These are phyloP conservation scores for Phytophthora fragariaefolia DNA, from an alignment of 352 stramenopile species.

Conservation along the genomic window DNA sequence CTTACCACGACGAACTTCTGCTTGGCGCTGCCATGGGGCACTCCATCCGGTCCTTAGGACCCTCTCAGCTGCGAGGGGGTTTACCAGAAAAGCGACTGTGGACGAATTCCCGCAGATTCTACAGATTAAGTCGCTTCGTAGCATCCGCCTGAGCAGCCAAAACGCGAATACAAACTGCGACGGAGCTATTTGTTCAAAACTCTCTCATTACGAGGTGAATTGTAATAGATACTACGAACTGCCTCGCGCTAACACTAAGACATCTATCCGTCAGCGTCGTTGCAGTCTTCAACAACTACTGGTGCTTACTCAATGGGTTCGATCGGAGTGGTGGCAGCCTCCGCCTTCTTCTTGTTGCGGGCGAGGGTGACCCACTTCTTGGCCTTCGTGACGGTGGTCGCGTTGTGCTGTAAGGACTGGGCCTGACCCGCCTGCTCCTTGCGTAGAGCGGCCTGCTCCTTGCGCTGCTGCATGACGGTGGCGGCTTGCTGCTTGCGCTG, in stretches of 20 bases:
- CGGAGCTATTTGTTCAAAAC: conserved; percentile 28
- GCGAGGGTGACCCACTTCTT: conserved; percentile 42
- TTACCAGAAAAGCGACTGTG: not conserved
- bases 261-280: conserved; percentile 16
- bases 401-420: conserved; percentile 17
- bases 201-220: conserved; percentile 32
- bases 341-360: conserved; percentile 31
- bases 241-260: conserved; percentile 10
- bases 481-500: conserved; percentile 40
- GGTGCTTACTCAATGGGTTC: conserved; percentile 33
- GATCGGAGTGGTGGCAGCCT: conserved; percentile 34
- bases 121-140: no score
- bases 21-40: not conserved
- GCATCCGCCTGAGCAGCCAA: no score
- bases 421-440: conserved; percentile 13
- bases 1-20: conserved; percentile 1
- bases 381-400: conserved; percentile 35
- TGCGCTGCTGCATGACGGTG: conserved; percentile 34
- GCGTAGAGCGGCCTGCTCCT: conserved; percentile 20
- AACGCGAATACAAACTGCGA: no score
- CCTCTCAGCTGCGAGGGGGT: not conserved
- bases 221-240: conserved; percentile 41
- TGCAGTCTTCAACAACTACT: conserved; percentile 14
- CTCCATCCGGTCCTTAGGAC: not conserved
- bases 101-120: no score